These are phyloP conservation scores for Bryum argenteum DNA, from an alignment of 225 moss, liverwort and hornwort species.

Conservation along the genomic window DNA sequence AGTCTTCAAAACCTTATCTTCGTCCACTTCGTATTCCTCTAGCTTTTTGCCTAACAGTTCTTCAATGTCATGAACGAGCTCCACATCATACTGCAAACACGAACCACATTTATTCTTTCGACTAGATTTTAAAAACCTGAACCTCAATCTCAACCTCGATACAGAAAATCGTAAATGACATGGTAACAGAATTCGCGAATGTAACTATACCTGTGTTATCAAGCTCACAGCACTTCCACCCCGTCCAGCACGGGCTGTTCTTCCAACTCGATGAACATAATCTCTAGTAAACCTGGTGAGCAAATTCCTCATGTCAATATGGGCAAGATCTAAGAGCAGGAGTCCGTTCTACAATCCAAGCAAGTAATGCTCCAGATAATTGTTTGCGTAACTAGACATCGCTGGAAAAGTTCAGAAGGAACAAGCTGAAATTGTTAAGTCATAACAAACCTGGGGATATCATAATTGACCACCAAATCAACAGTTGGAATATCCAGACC, in stretches of 20 bases:
- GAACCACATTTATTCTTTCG: constrained; percentile 2
- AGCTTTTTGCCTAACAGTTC: constrained; percentile 72
- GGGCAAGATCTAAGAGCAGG: constrained; percentile 17
- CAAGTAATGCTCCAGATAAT: neutral
- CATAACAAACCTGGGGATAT: constrained; percentile 73
- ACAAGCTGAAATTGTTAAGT: constrained; percentile 9
- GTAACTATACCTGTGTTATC: constrained; percentile 72
- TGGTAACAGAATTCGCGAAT: neutral
- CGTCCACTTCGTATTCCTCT: constrained; percentile 79
- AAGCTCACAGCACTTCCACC: constrained; percentile 91
- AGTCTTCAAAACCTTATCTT: constrained; percentile 83
- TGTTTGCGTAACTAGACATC: neutral
- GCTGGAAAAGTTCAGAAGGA: constrained; percentile 11
- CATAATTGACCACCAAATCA: constrained; percentile 94
- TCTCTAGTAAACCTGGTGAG: constrained; percentile 79
- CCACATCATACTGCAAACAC: constrained; percentile 82
- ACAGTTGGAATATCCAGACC: constrained; percentile 98
- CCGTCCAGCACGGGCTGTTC: constrained; percentile 98
- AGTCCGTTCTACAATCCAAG: constrained; percentile 5
- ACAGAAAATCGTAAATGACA: neutral
- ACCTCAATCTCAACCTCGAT: neutral
- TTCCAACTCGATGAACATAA: constrained; percentile 96
- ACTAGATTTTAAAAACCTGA: constrained; percentile 3
- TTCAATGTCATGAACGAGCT: constrained; percentile 91
- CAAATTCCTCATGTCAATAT: neutral